Conservation (phyloP, 495 filamentous ascomycete genomes). For the Daldinia caldariorum region DNA sequence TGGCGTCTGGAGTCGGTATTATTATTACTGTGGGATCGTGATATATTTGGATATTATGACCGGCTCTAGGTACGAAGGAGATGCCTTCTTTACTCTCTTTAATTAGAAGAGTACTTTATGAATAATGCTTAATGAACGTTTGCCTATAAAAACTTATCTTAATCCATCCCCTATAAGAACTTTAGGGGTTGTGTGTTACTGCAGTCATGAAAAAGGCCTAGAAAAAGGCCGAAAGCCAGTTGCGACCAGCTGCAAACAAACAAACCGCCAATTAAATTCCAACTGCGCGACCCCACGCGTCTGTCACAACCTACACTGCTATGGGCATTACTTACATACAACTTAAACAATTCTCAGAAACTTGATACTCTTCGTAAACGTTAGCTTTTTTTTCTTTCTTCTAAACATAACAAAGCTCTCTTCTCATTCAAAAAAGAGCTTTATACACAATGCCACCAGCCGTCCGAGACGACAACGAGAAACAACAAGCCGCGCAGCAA, state of each 20-base stretch:
- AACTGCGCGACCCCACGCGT: slow-evolving; percentile 27
- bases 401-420: no score
- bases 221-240: no score
- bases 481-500: slow-evolving; percentile 91
- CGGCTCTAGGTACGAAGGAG: not conserved
- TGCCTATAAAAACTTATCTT: not conserved
- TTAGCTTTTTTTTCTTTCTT: no score
- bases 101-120: not conserved
- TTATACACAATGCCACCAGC: slow-evolving; percentile 33
- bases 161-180: not conserved
- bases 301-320: slow-evolving; percentile 8
- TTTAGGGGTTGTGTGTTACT: not conserved
- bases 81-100: not conserved
- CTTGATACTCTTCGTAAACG: slow-evolving; percentile 10
- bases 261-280: slow-evolving; percentile 7
- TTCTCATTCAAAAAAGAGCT: not conserved
- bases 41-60: not conserved
- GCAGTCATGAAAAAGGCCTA: no score
- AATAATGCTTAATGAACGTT: slow-evolving; percentile 6
- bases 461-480: slow-evolving; percentile 64
- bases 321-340: slow-evolving; percentile 9
- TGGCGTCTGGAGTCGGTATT: not conserved
- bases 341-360: not conserved
- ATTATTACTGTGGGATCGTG: not conserved
- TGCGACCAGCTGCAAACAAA: slow-evolving; percentile 24